Evolutionary conservation across 1,284 basidiomycete species (phyloP).

Genomic region (Melanopsichium pennsylvanicum): DNA sequence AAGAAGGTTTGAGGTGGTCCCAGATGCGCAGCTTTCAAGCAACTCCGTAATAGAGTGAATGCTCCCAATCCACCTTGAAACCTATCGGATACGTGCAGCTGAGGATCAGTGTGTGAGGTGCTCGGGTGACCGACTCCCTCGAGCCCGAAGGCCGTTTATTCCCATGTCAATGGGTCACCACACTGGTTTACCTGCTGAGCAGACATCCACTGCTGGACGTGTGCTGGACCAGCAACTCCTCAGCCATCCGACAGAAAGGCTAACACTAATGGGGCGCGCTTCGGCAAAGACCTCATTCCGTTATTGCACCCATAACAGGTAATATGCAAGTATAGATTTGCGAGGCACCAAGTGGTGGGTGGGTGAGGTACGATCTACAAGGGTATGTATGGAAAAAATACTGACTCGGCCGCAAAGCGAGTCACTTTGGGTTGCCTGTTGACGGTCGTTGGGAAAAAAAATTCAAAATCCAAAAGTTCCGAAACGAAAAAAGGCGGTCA

Average conservation of each 20-base stretch:
- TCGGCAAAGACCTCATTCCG: constrained; percentile 48
- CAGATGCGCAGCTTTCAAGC: constrained; percentile 54
- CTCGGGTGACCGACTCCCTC: constrained; percentile 55
- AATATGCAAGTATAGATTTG: neutral
- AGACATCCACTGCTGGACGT: constrained; percentile 48
- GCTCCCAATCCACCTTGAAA: constrained; percentile 51
- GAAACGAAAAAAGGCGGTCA: neutral
- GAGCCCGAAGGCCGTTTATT: constrained; percentile 42
- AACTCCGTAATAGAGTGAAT: constrained; percentile 26
- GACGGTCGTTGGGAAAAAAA: no score
- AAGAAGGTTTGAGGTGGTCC: constrained; percentile 46
- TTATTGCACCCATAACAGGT: constrained; percentile 51
- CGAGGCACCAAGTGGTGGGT: no score
- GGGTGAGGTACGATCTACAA: no score
- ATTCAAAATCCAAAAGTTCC: constrained; percentile 3
- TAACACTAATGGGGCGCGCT: constrained; percentile 52
- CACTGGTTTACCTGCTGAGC: constrained; percentile 50
- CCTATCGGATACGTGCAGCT: constrained; percentile 53
- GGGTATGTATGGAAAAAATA: no score
- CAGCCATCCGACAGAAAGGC: constrained; percentile 52
- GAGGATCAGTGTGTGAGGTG: constrained; percentile 52
- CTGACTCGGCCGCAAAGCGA: no score
- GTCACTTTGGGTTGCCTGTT: no score
- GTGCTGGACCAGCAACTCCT: constrained; percentile 42
- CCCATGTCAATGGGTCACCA: constrained; percentile 37